A percentile compares a stretch with the other conserved stretches of the same genome.
Conservation (phyloP, 169 alveolate species). For the Plasmodium adleri region DNA sequence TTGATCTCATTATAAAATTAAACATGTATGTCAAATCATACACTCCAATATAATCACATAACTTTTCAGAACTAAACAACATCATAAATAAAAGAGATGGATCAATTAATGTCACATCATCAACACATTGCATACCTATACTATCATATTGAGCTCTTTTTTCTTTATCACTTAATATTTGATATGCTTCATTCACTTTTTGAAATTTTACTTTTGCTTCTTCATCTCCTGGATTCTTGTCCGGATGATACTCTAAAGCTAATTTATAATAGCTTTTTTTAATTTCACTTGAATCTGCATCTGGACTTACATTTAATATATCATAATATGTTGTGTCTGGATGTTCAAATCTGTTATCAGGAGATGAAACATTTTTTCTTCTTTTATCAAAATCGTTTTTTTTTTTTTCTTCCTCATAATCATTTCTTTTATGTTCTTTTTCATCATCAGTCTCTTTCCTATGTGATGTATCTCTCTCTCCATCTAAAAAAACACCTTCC, state of each 20-base stretch:
- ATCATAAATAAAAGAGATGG: constrained; percentile 78
- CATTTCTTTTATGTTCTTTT: no score
- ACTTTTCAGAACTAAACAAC: constrained; percentile 83
- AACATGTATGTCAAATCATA: background rate
- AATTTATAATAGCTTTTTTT: constrained; percentile 92
- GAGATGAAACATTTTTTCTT: no score
- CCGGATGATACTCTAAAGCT: constrained; percentile 96
- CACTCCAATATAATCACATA: constrained; percentile 82
- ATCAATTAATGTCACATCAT: constrained; percentile 78
- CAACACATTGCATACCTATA: constrained; percentile 48
- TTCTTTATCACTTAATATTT: constrained; percentile 79
- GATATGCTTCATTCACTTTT: constrained; percentile 85
- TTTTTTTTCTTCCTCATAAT: no score
- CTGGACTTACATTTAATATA: constrained; percentile 77
- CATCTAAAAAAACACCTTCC: no score
- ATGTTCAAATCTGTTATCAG: constrained; percentile 1
- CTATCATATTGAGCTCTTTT: constrained; percentile 77
- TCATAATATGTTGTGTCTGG: constrained; percentile 82
- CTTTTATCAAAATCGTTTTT: no score
- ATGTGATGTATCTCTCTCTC: no score
- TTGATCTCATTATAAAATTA: no score
- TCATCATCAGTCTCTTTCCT: no score
- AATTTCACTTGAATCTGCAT: constrained; percentile 90
- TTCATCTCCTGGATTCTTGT: constrained; percentile 87
- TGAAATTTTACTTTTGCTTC: constrained; percentile 82